Conservation (phyloP, 2,329 filamentous ascomycete genomes). For the Alternaria conjuncta region DNA sequence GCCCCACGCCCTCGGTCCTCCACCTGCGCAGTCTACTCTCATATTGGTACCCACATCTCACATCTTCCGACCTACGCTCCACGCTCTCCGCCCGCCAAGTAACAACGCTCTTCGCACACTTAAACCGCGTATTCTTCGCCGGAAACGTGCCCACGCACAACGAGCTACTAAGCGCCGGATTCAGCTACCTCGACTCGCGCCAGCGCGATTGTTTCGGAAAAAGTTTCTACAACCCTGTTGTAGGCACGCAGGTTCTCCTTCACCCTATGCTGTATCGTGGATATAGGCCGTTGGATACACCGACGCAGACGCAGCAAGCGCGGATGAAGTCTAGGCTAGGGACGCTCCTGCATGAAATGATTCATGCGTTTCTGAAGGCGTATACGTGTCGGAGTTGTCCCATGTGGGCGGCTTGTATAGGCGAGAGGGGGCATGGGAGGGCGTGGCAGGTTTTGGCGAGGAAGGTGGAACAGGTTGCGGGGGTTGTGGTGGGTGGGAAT, state of each 20-base stretch:
- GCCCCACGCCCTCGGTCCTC: background rate
- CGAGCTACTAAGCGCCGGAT: slow-evolving; percentile 7
- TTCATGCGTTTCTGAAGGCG: slow-evolving; percentile 23
- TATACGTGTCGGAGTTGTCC: slow-evolving; percentile 20
- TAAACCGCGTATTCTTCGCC: slow-evolving; percentile 22
- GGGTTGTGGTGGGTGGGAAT: slow-evolving; percentile 15
- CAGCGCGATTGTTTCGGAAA: slow-evolving; percentile 17
- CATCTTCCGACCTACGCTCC: slow-evolving; percentile 8
- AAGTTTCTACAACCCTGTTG: slow-evolving; percentile 14
- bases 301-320: background rate
- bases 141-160: slow-evolving; percentile 13
- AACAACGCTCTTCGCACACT: slow-evolving; percentile 9
- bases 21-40: slow-evolving; percentile 14
- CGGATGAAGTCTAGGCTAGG: slow-evolving; percentile 1
- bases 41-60: slow-evolving; percentile 15
- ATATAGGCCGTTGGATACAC: background rate
- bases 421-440: slow-evolving; percentile 20
- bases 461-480: slow-evolving; percentile 25
- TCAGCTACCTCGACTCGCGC: slow-evolving; percentile 9
- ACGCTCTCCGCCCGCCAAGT: slow-evolving; percentile 13
- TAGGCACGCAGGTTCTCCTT: slow-evolving; percentile 20
- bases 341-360: slow-evolving; percentile 25
- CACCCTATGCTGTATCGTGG: slow-evolving; percentile 19
- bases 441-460: slow-evolving; percentile 24
- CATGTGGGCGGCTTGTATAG: slow-evolving; percentile 10